phyloP scores from a whole-genome alignment of 225 moss, liverwort and hornwort genomes.

The Marchantia polymorpha region DNA sequence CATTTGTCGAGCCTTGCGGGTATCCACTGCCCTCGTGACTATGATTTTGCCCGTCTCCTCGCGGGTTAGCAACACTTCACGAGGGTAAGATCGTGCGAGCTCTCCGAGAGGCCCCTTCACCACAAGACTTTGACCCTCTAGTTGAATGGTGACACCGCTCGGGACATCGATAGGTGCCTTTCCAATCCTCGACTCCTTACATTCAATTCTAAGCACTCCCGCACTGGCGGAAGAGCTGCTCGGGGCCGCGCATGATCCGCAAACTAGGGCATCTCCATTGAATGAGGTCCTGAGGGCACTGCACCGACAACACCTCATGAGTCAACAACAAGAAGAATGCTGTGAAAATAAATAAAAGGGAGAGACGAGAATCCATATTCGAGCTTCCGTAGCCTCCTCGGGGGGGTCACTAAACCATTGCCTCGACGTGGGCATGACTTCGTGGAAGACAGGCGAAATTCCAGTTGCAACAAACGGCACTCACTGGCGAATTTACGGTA shows the following conservation, averaged over 20 bases:
- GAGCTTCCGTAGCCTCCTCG: background rate
- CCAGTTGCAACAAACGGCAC: background rate
- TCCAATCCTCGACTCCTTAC: slow-evolving; percentile 98
- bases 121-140: slow-evolving; percentile 66
- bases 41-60: slow-evolving; percentile 57
- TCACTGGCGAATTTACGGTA: background rate
- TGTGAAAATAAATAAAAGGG: background rate
- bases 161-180: slow-evolving; percentile 73
- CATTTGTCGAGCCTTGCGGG: slow-evolving; percentile 90
- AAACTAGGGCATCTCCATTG: slow-evolving; percentile 26
- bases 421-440: no score
- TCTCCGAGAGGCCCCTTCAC: slow-evolving; percentile 94
- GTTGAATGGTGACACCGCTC: slow-evolving; percentile 58
- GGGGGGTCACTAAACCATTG: no score
- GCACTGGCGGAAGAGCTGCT: slow-evolving; percentile 11
- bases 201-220: slow-evolving; percentile 61
- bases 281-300: slow-evolving; percentile 32
- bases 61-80: slow-evolving; percentile 67
- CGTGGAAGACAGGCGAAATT: background rate
- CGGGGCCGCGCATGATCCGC: slow-evolving; percentile 2
- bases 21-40: slow-evolving; percentile 73
- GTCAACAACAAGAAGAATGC: no score
- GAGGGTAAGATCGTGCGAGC: slow-evolving; percentile 67
- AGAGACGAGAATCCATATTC: background rate
- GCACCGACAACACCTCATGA: background rate